A percentile compares a stretch with the other conserved stretches of the same genome.
Evolutionary conservation across 2,329 filamentous ascomycete genomes (phyloP).

Genomic region (Coniochaeta sp.): DNA sequence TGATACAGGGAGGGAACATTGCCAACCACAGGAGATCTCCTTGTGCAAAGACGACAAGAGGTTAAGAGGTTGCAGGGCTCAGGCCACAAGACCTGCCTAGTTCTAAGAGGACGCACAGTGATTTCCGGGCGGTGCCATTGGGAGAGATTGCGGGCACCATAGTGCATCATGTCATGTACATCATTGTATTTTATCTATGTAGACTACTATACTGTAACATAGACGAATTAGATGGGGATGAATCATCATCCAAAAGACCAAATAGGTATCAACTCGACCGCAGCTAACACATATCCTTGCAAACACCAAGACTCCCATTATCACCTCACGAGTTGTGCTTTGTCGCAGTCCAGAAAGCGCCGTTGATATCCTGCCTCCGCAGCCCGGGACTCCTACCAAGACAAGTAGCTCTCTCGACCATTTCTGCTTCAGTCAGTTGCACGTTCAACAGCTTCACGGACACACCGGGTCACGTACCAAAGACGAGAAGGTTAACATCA

Average conservation of each 20-base stretch:
- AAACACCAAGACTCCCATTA: not conserved
- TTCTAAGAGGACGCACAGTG: too few relatives aligned
- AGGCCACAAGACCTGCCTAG: too few relatives aligned
- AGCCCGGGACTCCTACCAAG: conserved; percentile 23
- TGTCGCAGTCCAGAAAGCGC: conserved; percentile 16
- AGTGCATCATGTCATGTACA: not conserved
- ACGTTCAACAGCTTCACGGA: not conserved
- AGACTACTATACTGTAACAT: too few relatives aligned
- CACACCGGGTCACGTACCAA: conserved; percentile 10
- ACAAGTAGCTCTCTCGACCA: conserved; percentile 19
- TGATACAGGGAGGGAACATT: too few relatives aligned
- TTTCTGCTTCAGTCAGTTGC: conserved; percentile 14
- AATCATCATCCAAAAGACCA: not conserved
- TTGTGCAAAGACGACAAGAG: too few relatives aligned
- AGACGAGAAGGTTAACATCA: conserved; percentile 18
- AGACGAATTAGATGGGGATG: not conserved
- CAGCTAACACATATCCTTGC: not conserved
- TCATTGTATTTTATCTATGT: not conserved
- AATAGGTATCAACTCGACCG: not conserved
- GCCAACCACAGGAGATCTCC: too few relatives aligned
- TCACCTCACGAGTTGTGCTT: not conserved
- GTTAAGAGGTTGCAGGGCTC: too few relatives aligned
- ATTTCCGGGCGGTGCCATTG: too few relatives aligned
- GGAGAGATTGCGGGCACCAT: too few relatives aligned
- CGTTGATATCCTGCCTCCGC: conserved; percentile 18